A percentile compares a stretch with the other conserved stretches of the same genome.
These are phyloP conservation scores for Patellifolia procumbens DNA, from an alignment of 179 eudicot genomes.

Conservation along the genomic window DNA sequence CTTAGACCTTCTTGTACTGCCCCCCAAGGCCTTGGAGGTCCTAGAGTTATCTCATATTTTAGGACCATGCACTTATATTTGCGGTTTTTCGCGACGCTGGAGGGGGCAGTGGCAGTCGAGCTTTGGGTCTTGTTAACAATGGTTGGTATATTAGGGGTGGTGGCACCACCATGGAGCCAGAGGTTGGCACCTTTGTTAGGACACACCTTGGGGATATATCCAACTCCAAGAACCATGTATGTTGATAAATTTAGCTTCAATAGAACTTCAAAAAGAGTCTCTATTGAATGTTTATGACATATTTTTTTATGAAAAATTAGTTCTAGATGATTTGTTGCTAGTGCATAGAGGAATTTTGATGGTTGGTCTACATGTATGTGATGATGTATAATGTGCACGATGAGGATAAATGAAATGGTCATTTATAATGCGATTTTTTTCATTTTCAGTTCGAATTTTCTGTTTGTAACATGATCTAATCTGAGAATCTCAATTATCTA, in stretches of 20 bases:
- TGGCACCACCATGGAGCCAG: slow-evolving; percentile 29
- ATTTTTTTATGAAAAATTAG: background rate
- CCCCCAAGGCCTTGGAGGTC: slow-evolving; percentile 12
- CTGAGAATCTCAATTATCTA: too few relatives aligned
- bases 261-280: background rate
- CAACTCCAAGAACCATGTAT: slow-evolving; percentile 8
- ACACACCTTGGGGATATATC: slow-evolving; percentile 14
- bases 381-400: too few relatives aligned
- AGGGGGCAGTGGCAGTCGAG: slow-evolving; percentile 30
- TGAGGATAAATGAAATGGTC: too few relatives aligned
- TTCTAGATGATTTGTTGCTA: too few relatives aligned
- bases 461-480: too few relatives aligned
- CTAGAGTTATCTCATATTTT: background rate
- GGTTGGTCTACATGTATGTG: too few relatives aligned
- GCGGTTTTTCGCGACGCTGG: slow-evolving; percentile 18
- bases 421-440: too few relatives aligned
- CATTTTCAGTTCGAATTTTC: too few relatives aligned
- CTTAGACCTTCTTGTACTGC: slow-evolving; percentile 1
- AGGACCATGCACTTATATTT: slow-evolving; percentile 29
- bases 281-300: background rate
- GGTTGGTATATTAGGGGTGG: slow-evolving; percentile 24
- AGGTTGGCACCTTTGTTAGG: slow-evolving; percentile 29
- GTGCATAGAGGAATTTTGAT: too few relatives aligned
- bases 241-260: slow-evolving; percentile 9
- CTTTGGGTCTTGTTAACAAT: slow-evolving; percentile 30